Evolutionary conservation across 1,284 basidiomycete species (phyloP), one percentile per base, ranked within the genome.

Genomic region (Agroathelia rolfsii): DNA sequence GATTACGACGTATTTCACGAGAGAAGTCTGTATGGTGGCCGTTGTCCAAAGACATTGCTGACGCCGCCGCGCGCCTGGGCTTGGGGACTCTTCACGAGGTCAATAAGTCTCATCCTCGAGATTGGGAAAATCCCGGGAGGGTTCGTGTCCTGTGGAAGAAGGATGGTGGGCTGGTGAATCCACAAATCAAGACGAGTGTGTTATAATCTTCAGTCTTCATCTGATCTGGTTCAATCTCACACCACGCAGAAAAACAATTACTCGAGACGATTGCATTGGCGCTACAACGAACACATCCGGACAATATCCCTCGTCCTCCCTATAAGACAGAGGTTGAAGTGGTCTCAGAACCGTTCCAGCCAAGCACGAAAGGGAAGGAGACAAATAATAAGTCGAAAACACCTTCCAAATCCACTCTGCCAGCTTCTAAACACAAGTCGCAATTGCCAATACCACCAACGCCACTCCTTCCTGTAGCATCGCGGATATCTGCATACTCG

Each of bases 101-200:
- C 28, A 71, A 76, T 51, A 94, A 92, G 58, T 69, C 74, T 18
- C 93, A 97, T 51, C 93, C 93, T 5, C 72, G 87, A 37, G 93
- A 97, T 53, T 96, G 93, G 92, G 90, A 87, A 51, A 97, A 97
- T 52, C 89, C 89, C 0, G 89, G 89, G 8, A 73, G 93, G 22
- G 85, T 96, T 40, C 79, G 90, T 44, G 86, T 96, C 19, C 84
- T 88, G 48, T 83, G 89, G 70, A 80, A 82, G 61, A 80, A 82
- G 49, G 83, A 94, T 33, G 77, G 86, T 0, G 62, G 65, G 39
- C 67, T 80, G 9, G 52, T 86, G 35, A 83, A 90, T 51, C 64
- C 74, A 1, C 56, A 63, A 15, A 76, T 94, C 47, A 79, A 73
- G 56, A 86, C 79, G 37, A 90, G 89, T 92, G 48, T 53, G 84